These are phyloP conservation scores for Cinchona pubescens DNA, from an alignment of 257 asterid species.

Conservation along the genomic window DNA sequence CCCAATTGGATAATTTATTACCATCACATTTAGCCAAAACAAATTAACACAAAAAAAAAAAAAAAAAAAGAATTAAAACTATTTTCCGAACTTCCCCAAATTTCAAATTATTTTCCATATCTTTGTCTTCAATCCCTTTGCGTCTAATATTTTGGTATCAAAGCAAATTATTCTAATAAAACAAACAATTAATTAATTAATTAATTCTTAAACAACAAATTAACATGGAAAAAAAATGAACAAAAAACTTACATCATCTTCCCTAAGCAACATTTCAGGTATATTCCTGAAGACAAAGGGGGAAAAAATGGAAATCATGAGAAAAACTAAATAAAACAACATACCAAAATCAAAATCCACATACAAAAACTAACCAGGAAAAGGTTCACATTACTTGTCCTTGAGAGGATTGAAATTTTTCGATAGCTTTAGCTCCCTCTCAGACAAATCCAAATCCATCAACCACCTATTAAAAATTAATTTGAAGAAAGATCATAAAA, in stretches of 20 bases:
- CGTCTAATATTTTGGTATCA: no score
- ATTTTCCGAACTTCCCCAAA: no score
- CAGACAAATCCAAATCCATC: conserved; percentile 57
- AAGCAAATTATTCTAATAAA: no score
- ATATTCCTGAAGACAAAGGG: conserved; percentile 46
- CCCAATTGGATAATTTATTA: not conserved
- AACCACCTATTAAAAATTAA: conserved; percentile 55
- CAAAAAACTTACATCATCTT: conserved; percentile 65
- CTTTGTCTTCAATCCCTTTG: no score
- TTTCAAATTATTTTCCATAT: no score
- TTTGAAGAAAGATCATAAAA: not conserved
- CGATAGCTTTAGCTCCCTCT: conserved; percentile 36
- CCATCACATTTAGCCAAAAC: not conserved
- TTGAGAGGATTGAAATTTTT: conserved; percentile 40
- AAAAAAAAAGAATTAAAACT: no score
- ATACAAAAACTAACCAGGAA: not conserved
- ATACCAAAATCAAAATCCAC: not conserved
- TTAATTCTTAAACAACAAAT: no score
- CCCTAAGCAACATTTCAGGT: conserved; percentile 67
- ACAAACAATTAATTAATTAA: no score
- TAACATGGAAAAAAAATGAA: conserved; percentile 1
- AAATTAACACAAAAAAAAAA: no score
- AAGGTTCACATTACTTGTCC: conserved; percentile 40
- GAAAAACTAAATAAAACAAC: not conserved
- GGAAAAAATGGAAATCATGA: not conserved